phyloP scores from a whole-genome alignment of 805 yeast species.

The Kodamaea nitidulidarum region DNA sequence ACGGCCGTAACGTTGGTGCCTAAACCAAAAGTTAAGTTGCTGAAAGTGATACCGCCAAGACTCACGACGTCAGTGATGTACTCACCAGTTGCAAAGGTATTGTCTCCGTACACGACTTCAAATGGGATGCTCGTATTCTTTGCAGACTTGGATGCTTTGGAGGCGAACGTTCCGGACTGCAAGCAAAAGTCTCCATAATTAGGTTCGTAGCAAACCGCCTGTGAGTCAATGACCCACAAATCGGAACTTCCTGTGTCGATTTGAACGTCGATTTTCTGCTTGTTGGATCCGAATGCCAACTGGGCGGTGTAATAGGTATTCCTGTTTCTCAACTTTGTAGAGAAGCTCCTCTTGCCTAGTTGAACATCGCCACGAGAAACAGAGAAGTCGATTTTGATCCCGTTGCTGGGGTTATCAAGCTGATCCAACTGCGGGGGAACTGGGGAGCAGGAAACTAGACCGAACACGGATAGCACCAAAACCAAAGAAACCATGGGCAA shows the following conservation, averaged over 20 bases:
- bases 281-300: conserved; percentile 9
- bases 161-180: not conserved
- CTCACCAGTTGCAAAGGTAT: conserved; percentile 5
- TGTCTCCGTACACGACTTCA: conserved; percentile 2
- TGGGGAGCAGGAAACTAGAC: no score
- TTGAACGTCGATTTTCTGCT: conserved; percentile 7
- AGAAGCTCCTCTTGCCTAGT: conserved; percentile 1
- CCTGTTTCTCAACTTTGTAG: conserved; percentile 4
- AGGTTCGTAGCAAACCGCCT: no score
- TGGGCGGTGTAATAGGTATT: conserved; percentile 1
- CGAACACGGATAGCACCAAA: no score
- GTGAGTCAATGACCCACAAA: no score
- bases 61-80: conserved; percentile 8
- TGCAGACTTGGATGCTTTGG: conserved; percentile 7
- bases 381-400: conserved; percentile 4
- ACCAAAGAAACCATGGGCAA: no score
- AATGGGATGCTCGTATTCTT: conserved; percentile 3
- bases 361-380: not conserved
- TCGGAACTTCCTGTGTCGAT: conserved; percentile 11
- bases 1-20: conserved; percentile 1
- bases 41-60: conserved; percentile 7
- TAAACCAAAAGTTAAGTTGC: not conserved
- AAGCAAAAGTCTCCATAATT: no score
- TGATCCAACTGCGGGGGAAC: no score
- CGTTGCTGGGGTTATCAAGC: no score